Base-by-base conservation (phyloP, 1,139 yeast genomes). In the Taiozyma sp. region DNA sequence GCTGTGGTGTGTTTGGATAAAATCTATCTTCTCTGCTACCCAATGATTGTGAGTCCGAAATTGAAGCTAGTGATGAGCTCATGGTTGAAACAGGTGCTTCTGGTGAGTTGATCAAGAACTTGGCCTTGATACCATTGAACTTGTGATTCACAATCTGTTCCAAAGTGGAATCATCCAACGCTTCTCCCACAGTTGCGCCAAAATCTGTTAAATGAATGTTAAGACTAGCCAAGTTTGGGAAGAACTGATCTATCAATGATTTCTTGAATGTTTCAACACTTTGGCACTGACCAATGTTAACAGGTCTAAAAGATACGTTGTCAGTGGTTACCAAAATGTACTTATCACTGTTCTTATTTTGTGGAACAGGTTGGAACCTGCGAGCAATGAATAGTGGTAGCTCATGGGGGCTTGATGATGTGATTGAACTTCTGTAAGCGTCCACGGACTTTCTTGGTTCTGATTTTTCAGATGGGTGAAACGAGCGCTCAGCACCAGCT, bases 201-300 rank as follows among this genome's bases (percentile, higher is more conserved):
- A 84, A 82, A 46, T 90, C 96, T 0, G 96, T 87, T 56, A 90
- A 68, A 60, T 85, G 91, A 46, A 84, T 72, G 0, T 82, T 68
- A 34, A 80, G 68, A 0, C 79, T 79, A 7, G 62, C 66, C 13
- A 73, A 70, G 8, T 71, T 66, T 22, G 83, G 61, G 8, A 70
- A 76, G 24, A 83, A 63, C 4, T 70, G 70, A 2, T 69, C 65
- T 1, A 74, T 67, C 14, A 84, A 55, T 8, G 64, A 57, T 2
- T 65, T 69, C 53, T 74, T 76, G 39, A 81, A 66, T 3, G 69
- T 71, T 0, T 63, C 65, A 2, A 69, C 55, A 24, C 65, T 59
- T 1, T 58, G 58, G 38, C 71, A 61, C n/a, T 64, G 64, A 0
- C 63, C 75, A 42, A 68, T 64, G 47, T 75, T 72, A 2, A 87